A percentile compares a stretch with the other conserved stretches of the same genome.
These are phyloP conservation scores for Mortierella sp. DNA, from an alignment of 371 early-diverging fungal genomes.

Conservation along the genomic window DNA sequence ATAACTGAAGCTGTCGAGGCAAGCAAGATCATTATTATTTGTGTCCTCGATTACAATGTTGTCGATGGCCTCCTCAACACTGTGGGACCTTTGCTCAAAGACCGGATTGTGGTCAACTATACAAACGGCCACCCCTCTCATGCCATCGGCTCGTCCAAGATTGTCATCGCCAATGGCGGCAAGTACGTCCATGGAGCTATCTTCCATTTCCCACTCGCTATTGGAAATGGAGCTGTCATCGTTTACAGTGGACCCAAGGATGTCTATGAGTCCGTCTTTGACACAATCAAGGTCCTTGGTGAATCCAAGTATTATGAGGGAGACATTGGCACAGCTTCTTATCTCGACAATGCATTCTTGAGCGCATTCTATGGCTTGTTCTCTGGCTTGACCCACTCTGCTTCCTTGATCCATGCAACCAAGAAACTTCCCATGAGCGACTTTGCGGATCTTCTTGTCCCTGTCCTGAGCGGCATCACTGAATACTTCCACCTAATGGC, in stretches of 20 bases:
- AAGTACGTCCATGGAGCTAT: constrained; percentile 17
- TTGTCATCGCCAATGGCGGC: constrained; percentile 8
- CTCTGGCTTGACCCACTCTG: constrained; percentile 13
- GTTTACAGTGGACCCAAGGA: constrained; percentile 13
- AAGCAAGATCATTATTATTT: constrained; percentile 6
- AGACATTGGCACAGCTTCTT: constrained; percentile 11
- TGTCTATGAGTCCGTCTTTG: constrained; percentile 5
- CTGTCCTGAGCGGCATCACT: constrained; percentile 6
- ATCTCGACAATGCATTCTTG: constrained; percentile 11
- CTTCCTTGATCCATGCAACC: constrained; percentile 9
- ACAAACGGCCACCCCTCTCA: constrained; percentile 12
- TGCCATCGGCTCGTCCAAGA: constrained; percentile 3
- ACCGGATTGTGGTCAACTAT: constrained; percentile 14
- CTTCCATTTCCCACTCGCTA: constrained; percentile 4
- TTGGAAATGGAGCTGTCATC: constrained; percentile 5
- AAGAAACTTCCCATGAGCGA: constrained; percentile 3
- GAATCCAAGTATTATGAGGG: background rate
- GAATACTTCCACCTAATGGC: constrained; percentile 8
- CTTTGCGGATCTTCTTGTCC: constrained; percentile 10
- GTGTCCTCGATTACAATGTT: constrained; percentile 19
- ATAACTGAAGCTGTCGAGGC: constrained; percentile 13
- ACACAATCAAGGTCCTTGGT: constrained; percentile 6
- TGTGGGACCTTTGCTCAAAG: background rate
- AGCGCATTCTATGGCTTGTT: constrained; percentile 19
- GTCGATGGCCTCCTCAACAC: constrained; percentile 1